These are phyloP conservation scores for Aspergillus floridensis DNA, from an alignment of 2,329 filamentous ascomycete genomes.

Conservation along the genomic window DNA sequence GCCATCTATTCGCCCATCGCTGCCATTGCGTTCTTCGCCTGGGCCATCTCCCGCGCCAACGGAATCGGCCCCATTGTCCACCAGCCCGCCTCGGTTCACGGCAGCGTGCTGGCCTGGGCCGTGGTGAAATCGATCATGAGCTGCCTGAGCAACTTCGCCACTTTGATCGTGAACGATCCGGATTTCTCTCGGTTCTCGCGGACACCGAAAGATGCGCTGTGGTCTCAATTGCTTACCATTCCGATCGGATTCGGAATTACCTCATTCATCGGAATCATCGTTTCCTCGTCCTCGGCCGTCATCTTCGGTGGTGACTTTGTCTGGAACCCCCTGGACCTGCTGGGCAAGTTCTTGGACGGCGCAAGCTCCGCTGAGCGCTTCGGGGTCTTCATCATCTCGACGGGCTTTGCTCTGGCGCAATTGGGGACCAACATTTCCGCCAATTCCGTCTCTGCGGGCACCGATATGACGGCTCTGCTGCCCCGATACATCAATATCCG, in stretches of 20 bases:
- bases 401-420: constrained; percentile 73
- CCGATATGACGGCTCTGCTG: constrained; percentile 75
- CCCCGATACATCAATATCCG: constrained; percentile 82
- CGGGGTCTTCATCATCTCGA: constrained; percentile 70
- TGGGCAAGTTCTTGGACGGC: constrained; percentile 66
- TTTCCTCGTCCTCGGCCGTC: constrained; percentile 64
- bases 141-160: constrained; percentile 86
- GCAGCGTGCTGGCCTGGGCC: constrained; percentile 73
- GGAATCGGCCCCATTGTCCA: constrained; percentile 80
- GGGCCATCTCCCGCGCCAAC: constrained; percentile 77
- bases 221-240: constrained; percentile 75
- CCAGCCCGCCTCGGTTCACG: constrained; percentile 61
- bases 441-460: constrained; percentile 79
- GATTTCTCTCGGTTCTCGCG: constrained; percentile 82
- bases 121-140: constrained; percentile 85
- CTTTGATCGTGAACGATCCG: constrained; percentile 74
- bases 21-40: constrained; percentile 83
- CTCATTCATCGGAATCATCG: constrained; percentile 80
- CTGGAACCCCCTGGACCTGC: constrained; percentile 70
- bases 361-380: constrained; percentile 68
- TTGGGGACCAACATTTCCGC: constrained; percentile 85
- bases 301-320: constrained; percentile 63
- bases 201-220: constrained; percentile 72
- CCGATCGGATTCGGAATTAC: constrained; percentile 72
- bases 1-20: constrained; percentile 78